Evolutionary conservation across 106 monocot species (phyloP).

Genomic region (Allium sativum): DNA sequence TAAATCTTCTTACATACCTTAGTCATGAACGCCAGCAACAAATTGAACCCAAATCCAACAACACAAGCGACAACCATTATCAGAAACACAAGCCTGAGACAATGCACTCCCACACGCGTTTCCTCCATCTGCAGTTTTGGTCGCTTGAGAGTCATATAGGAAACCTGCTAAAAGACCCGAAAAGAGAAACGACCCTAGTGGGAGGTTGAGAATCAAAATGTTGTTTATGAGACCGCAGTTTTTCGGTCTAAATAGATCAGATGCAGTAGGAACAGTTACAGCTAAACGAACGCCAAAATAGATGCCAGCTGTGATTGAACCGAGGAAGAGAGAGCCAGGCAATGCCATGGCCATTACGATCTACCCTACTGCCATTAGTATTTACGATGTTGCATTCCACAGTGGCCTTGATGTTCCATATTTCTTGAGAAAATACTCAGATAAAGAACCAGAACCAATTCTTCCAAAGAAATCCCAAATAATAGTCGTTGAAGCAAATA

Average conservation of each 20-base stretch:
- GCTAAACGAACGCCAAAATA: constrained; percentile 88
- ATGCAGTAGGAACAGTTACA: constrained; percentile 66
- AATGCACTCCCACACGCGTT: constrained; percentile 81
- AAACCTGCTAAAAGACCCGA: constrained; percentile 85
- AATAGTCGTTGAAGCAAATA: too few relatives aligned
- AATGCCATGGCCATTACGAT: constrained; percentile 59
- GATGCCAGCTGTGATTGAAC: constrained; percentile 65
- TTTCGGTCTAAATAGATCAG: constrained; percentile 83
- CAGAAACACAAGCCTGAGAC: constrained; percentile 75
- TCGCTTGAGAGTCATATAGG: constrained; percentile 69
- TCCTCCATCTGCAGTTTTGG: constrained; percentile 31
- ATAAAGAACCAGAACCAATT: too few relatives aligned
- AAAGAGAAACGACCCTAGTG: constrained; percentile 95
- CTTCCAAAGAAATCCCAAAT: too few relatives aligned
- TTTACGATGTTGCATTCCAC: constrained; percentile 87
- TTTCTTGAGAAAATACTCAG: too few relatives aligned
- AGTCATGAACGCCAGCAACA: constrained; percentile 43
- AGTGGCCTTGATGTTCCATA: constrained; percentile 58
- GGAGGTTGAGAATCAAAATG: constrained; percentile 85
- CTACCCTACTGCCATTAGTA: constrained; percentile 80
- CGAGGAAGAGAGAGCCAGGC: constrained; percentile 83
- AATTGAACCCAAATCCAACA: constrained; percentile 62
- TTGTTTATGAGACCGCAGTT: constrained; percentile 95
- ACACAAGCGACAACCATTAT: constrained; percentile 69
- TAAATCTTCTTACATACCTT: constrained; percentile 59